Base-by-base conservation (phyloP, 371 early-diverging fungal species). In the Mucor mucedo region DNA sequence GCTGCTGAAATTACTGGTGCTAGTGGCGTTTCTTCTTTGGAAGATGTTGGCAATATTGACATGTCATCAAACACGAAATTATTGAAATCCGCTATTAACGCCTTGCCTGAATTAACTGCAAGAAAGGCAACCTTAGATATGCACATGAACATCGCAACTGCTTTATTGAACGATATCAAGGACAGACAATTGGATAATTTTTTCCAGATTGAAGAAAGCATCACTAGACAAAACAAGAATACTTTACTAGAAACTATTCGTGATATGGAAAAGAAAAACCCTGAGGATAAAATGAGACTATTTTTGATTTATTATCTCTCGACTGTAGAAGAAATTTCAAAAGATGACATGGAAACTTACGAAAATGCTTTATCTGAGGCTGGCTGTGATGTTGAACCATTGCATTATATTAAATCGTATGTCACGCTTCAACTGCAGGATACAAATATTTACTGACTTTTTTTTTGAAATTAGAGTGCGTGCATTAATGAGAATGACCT, bases 61-160 rank as follows among this genome's bases (percentile, higher is more conserved):
- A 80, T 86, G 62, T 82, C 90, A 5, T 82, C 86, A 29, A 92
- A 87, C 39, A 94, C 98, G 10, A 91, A 93, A 73, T 83, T 91
- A 44, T 83, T 98, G 42, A 93, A 96, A 72, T 84, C 89, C 1
- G 98, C 99, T 3, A 93, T 99, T 32, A 92, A 90, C 8, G 89
- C 93, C 8, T 81, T 99, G 3, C 99, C 99, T 2, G 97, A 98
- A 67, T 85, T 99, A 48, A 96, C 98, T 4, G 95, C 94, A 27
- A 86, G 98, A 60, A 99, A 99, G 78, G 88, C 94, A 21, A 90
- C 93, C 1, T 78, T 99, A 58, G 99, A 99, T 75, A 94, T 95
- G 90, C 99, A 99, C 70, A 98, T 99, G 96, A 95, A 95, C 71
- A 93, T 99, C 50, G 98, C 99, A 3, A 96, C 98, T 0, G 84